phyloP scores from a whole-genome alignment of 1,284 basidiomycete species.

The Apiotrichum montevideense region DNA sequence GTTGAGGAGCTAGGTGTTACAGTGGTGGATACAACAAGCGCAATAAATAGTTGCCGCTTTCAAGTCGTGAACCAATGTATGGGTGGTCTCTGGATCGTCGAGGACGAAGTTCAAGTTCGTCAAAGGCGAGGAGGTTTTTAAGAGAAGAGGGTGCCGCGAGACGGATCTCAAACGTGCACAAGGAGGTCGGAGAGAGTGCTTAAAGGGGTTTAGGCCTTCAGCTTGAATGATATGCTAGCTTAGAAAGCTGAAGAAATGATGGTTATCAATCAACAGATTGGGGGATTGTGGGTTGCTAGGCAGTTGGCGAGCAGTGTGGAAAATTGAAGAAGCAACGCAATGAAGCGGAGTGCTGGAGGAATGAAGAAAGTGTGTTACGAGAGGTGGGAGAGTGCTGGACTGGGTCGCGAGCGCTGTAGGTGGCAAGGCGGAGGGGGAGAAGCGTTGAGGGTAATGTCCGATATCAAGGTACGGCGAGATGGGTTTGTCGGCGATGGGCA shows the following conservation, averaged over 20 bases:
- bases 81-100: not conserved
- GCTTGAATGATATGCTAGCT: slow-evolving; percentile 20
- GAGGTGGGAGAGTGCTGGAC: slow-evolving; percentile 61
- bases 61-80: not conserved
- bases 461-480: not conserved
- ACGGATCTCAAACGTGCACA: slow-evolving; percentile 47
- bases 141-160: slow-evolving; percentile 41
- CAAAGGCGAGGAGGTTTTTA: not conserved
- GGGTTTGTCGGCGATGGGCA: no score
- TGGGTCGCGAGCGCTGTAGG: slow-evolving; percentile 85
- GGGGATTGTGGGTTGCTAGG: not conserved
- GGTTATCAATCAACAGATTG: not conserved
- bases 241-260: not conserved
- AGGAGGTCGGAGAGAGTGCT: slow-evolving; percentile 37
- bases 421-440: not conserved
- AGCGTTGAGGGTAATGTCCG: not conserved
- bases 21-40: slow-evolving; percentile 3
- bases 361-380: slow-evolving; percentile 3
- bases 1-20: not conserved
- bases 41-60: not conserved
- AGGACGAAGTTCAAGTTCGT: no score
- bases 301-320: not conserved
- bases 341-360: slow-evolving; percentile 9
- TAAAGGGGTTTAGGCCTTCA: slow-evolving; percentile 29
- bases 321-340: not conserved